phyloP scores from a whole-genome alignment of 176 grass and related monocot species.

The Pontederia crassipes region DNA sequence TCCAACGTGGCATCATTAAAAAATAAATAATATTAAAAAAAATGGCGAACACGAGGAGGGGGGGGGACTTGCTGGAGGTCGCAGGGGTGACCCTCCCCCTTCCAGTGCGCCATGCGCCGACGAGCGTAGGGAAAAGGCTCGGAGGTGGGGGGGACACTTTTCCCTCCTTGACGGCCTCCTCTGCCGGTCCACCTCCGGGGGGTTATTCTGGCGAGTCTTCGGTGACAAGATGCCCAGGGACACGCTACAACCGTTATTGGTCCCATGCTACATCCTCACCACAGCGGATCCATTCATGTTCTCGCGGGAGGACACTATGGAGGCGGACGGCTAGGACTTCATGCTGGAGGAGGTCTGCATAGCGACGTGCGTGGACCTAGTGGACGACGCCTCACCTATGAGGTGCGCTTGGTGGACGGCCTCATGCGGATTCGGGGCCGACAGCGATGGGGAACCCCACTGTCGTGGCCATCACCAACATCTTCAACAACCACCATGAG shows the following conservation, averaged over 20 bases:
- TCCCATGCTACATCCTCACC: slow-evolving; percentile 15
- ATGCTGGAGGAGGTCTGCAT: not conserved
- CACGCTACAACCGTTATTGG: slow-evolving; percentile 1
- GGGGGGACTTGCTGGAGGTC: too few relatives aligned
- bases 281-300: slow-evolving; percentile 15
- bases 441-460: not conserved
- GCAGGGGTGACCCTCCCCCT: too few relatives aligned
- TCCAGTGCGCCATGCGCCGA: too few relatives aligned
- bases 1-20: too few relatives aligned
- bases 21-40: too few relatives aligned
- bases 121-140: too few relatives aligned
- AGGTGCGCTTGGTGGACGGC: not conserved
- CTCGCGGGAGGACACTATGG: slow-evolving; percentile 16
- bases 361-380: not conserved
- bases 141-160: too few relatives aligned
- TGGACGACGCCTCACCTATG: not conserved
- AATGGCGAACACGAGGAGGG: too few relatives aligned
- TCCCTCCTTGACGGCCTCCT: not conserved
- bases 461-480: not conserved
- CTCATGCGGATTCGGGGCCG: not conserved
- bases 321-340: slow-evolving; percentile 10
- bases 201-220: not conserved
- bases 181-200: not conserved
- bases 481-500: not conserved
- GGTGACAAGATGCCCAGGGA: not conserved